These are phyloP conservation scores for Auriscalpium microsporum DNA, from an alignment of 768 basidiomycete genomes.

Conservation along the genomic window DNA sequence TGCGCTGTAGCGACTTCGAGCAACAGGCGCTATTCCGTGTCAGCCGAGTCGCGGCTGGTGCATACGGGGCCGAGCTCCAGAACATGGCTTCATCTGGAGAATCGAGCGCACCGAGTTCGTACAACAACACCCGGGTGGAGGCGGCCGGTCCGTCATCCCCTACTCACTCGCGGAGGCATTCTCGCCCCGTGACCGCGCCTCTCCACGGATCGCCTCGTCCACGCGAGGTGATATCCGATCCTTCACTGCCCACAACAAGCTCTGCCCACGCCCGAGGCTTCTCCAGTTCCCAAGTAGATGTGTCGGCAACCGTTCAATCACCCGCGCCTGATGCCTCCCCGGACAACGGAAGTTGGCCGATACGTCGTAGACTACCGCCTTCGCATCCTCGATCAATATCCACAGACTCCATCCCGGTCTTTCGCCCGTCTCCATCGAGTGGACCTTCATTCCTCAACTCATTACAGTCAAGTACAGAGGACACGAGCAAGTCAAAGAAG, in stretches of 20 bases:
- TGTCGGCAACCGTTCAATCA: background rate
- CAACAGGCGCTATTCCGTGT: constrained; percentile 60
- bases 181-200: constrained; percentile 12
- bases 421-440: background rate
- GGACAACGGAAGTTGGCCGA: background rate
- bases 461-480: background rate
- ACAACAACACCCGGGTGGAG: no score
- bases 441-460: background rate
- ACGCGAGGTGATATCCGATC: constrained; percentile 4
- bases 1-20: constrained; percentile 61
- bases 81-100: background rate
- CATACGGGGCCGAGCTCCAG: background rate
- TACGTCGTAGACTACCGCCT: constrained; percentile 18
- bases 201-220: background rate
- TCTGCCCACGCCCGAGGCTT: constrained; percentile 12
- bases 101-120: constrained; percentile 6
- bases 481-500: constrained; percentile 19
- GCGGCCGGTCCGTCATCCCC: background rate
- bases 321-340: background rate
- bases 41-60: constrained; percentile 36
- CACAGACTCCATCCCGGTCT: constrained; percentile 42
- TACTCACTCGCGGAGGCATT: background rate
- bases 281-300: background rate
- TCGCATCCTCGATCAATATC: constrained; percentile 44
- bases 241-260: constrained; percentile 14